phyloP scores from a whole-genome alignment of 2,329 filamentous ascomycete genomes.

The Paracorniculantispora psalliotae region DNA sequence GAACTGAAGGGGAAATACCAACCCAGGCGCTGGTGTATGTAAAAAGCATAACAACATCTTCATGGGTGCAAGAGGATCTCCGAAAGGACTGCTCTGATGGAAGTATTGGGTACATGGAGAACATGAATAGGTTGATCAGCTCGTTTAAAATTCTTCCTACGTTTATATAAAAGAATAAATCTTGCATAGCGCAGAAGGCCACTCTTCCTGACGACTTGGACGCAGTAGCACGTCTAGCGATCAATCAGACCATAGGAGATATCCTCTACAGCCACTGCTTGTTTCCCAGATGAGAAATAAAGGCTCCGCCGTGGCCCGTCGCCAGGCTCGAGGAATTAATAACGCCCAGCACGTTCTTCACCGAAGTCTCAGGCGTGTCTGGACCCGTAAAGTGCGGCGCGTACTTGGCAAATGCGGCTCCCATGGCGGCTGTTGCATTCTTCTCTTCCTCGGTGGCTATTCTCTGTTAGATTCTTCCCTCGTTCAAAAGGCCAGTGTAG shows the following conservation, averaged over 20 bases:
- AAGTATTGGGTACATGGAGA: too few relatives aligned
- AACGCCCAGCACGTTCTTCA: conserved; percentile 26
- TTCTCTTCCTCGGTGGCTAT: conserved; percentile 23
- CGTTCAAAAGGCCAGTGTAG: neutral
- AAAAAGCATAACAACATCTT: too few relatives aligned
- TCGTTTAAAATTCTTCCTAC: too few relatives aligned
- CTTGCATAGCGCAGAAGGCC: too few relatives aligned
- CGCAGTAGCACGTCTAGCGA: too few relatives aligned
- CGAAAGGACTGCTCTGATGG: too few relatives aligned
- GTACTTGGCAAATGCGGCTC: conserved; percentile 26
- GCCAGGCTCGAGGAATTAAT: conserved; percentile 31
- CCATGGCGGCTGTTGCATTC: conserved; percentile 22
- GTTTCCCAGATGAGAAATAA: conserved; percentile 49
- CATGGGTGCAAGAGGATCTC: too few relatives aligned
- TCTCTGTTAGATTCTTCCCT: conserved; percentile 11
- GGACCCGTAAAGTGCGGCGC: conserved; percentile 35
- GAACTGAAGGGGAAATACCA: too few relatives aligned
- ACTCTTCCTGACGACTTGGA: too few relatives aligned
- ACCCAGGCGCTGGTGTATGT: too few relatives aligned
- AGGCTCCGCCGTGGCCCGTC: conserved; percentile 42
- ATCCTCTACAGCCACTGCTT: conserved; percentile 44
- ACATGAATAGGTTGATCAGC: too few relatives aligned
- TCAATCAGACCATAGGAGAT: neutral
- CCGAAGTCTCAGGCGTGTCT: conserved; percentile 31
- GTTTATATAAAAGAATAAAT: too few relatives aligned